Evolutionary conservation across 345 rosid species (phyloP).

Genomic region (Ceriops tagal): DNA sequence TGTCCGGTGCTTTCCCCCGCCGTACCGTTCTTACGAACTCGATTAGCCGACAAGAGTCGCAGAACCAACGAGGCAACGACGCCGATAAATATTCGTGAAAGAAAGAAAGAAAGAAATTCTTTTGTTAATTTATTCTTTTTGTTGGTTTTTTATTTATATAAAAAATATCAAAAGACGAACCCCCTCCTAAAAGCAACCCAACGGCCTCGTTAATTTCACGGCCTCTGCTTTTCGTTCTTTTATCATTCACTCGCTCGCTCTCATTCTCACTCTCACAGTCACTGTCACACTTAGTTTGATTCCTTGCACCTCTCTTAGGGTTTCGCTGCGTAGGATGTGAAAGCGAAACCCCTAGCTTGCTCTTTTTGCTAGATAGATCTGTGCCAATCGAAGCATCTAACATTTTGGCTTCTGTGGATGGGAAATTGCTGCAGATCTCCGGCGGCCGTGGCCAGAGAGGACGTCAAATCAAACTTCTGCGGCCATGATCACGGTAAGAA

Average conservation of each 20-base stretch:
- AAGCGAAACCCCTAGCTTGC: constrained; percentile 20
- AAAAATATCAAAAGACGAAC: constrained; percentile 24
- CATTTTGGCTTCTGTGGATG: constrained; percentile 29
- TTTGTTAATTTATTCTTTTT: too few species aligned
- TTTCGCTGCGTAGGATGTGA: constrained; percentile 22
- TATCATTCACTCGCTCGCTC: background rate
- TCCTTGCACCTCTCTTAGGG: constrained; percentile 8
- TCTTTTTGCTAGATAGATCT: constrained; percentile 21
- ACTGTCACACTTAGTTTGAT: too few species aligned
- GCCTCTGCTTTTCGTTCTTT: background rate
- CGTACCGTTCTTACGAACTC: constrained; percentile 27
- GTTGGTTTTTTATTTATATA: background rate
- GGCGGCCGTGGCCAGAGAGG: constrained; percentile 94
- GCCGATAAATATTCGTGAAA: background rate
- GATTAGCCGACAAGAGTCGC: constrained; percentile 35
- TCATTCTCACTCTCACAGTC: background rate
- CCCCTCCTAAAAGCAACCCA: background rate
- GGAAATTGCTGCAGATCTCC: constrained; percentile 99
- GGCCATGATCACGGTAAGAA: constrained; percentile 68
- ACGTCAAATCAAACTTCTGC: constrained; percentile 79
- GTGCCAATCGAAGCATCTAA: background rate
- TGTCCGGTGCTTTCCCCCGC: background rate
- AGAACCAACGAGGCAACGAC: constrained; percentile 20
- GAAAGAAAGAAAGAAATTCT: background rate
- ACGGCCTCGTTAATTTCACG: background rate